Evolutionary conservation across 371 early-diverging fungal genomes (phyloP), one percentile per base, ranked within the genome.

Genomic region (Coemansia sp.): DNA sequence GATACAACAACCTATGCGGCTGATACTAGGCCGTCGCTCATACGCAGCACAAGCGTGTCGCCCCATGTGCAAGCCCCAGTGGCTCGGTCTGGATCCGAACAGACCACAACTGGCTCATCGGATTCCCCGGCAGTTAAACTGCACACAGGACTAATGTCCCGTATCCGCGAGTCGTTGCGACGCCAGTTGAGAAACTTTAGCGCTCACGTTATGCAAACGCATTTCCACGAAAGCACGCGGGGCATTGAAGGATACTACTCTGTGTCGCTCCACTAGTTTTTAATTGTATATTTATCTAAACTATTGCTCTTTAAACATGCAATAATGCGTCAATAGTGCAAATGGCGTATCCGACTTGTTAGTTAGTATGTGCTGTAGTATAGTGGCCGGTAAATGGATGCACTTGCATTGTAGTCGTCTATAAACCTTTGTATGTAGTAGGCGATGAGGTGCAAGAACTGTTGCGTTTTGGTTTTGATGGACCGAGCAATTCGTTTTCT

Each of bases 31-130:
- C 71, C 70, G 19, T 15, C 46, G 12, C 70, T 53, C 8, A 51
- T 70, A 32, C 66, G 69, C 9, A 21, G n/a, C 23, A 8, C 60
- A 15, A 17, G 13, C 21, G 24, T 21, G 19, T 19, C 40, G 19
- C 46, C 15, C 29, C 19, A 9, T 4, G 19, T 8, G 15, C 23
- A 56, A 19, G 61, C 69, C 3, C 63, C 48, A 6, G 70, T 71
- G 12, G 48, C 36, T 15, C 28, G 72, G 64, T 71, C 69, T 0
- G 58, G 63, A 23, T 71, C 72, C 1, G 72, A 71, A 49, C 72
- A 71, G 32, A 71, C 72, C 11, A 40, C 32, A 57, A 9, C 57
- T 29, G 55, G 55, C 29, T 55, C 55, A 15, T 17, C 55, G 12
- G 23, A 21, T 3, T 32, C 59, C n/a, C 24, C 69, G 26, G 41